Evolutionary conservation across 495 filamentous ascomycete genomes (phyloP), one percentile per base, ranked within the genome.

Genomic region (Talaromyces thailandensis): DNA sequence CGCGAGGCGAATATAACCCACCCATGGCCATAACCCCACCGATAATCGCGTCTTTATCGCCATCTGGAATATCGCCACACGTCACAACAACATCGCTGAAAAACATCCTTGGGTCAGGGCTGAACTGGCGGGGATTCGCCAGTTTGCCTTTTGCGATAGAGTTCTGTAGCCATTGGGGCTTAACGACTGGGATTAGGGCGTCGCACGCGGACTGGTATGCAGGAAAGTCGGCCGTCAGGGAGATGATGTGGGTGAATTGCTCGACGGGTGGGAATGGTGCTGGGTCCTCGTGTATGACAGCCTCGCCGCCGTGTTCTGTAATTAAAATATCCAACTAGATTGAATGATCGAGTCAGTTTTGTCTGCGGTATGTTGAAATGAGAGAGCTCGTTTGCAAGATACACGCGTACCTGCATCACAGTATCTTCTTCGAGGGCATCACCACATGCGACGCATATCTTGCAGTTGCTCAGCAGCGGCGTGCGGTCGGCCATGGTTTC

Each of bases 11-110:
- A 67, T 92, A 90, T 69, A 89, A 80, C 45, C 94, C 94, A 29
- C 94, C 94, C 75, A 95, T 88, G 0, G 95, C 93, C 64, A 95
- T 73, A 4, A 96, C 89, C 4, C 91, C 94, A 3, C 92, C 94
- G 56, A 88, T 84, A 60, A 99, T 96, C 0, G 91, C 88, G 73
- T 98, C 93, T 70, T 92, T 89, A 74, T 99, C 94, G 12, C 84
- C 87, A n/a, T 83, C 74, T 4, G 94, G 94, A 53, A 99, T 85
- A 64, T 95, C 91, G 4, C 82, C 86, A 66, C 86, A 91, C 21
- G 86, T 86, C 3, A 94, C 73, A 11, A 89, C 80, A 51, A 96
- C 86, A 65, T 88, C 87, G 52, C 88, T 91, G 75, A 98, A 88
- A 73, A 96, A 92, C 64, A 96, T 85, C 43, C 87, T 81, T 7